A percentile compares a stretch with the other conserved stretches of the same genome.
These are phyloP conservation scores for Stephania yunnanensis DNA, from an alignment of 164 flowering plant species.

Conservation along the genomic window DNA sequence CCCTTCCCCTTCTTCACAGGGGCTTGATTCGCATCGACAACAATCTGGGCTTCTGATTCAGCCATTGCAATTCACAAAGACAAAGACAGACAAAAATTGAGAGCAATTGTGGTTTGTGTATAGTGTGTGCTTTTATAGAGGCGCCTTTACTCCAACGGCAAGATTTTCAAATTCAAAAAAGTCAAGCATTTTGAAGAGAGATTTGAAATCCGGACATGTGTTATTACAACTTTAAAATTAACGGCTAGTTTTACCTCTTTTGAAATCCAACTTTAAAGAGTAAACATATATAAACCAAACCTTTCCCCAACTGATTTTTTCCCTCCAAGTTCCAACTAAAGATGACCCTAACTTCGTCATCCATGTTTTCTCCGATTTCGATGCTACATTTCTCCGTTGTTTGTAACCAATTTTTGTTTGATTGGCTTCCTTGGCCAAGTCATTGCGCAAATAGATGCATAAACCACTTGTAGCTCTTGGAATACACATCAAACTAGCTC, in stretches of 20 bases:
- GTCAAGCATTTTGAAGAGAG: background rate
- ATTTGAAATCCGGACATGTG: background rate
- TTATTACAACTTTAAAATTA: background rate
- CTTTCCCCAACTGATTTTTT: too few relatives aligned
- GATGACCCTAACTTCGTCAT: too few relatives aligned
- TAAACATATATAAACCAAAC: too few relatives aligned
- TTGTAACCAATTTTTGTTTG: too few relatives aligned
- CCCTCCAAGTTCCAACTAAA: too few relatives aligned
- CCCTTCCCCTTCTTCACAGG: constrained; percentile 35
- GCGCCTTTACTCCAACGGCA: constrained; percentile 31
- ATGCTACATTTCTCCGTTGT: too few relatives aligned
- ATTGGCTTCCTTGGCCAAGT: too few relatives aligned
- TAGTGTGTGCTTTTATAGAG: background rate
- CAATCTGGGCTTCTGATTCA: constrained; percentile 19
- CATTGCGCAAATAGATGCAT: too few relatives aligned
- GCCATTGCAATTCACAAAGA: constrained; percentile 31
- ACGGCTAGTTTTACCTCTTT: background rate
- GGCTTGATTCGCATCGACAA: constrained; percentile 15
- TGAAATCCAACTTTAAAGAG: background rate
- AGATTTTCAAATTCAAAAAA: constrained; percentile 13
- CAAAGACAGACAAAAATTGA: background rate
- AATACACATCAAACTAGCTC: too few relatives aligned
- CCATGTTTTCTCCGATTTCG: too few relatives aligned
- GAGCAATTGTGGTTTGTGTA: background rate
- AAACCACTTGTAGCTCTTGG: too few relatives aligned